These are phyloP conservation scores for Yamadazyma atlantica DNA, from an alignment of 1,139 yeast species.

Conservation along the genomic window DNA sequence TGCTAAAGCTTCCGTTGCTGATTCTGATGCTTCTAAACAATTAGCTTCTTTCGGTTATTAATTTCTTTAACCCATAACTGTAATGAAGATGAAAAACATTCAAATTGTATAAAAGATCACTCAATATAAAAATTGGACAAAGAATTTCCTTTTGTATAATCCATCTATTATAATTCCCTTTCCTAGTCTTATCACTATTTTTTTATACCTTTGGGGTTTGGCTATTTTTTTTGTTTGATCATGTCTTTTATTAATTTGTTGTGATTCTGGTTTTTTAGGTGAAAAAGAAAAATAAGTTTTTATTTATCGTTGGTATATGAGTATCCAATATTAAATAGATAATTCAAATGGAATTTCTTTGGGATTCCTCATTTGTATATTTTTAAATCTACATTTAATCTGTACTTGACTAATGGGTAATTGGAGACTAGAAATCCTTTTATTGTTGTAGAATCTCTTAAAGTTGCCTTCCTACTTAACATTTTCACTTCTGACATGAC, in stretches of 20 bases:
- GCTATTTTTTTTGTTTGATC: no score
- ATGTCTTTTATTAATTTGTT: not conserved
- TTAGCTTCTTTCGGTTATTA: slow-evolving; percentile 82
- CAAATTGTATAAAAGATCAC: not conserved
- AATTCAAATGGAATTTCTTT: slow-evolving; percentile 9
- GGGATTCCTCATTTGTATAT: slow-evolving; percentile 14
- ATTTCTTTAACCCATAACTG: slow-evolving; percentile 14
- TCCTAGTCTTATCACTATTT: no score
- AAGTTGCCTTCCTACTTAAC: not conserved
- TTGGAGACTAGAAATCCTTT: no score
- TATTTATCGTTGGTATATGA: slow-evolving; percentile 12
- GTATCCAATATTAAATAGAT: slow-evolving; percentile 11
- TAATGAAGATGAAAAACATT: not conserved
- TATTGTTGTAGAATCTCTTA: not conserved
- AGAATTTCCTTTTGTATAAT: not conserved
- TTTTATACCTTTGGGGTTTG: not conserved
- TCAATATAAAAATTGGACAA: not conserved
- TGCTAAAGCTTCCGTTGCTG: slow-evolving; percentile 80
- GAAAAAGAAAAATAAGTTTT: slow-evolving; percentile 5
- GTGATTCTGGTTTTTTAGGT: slow-evolving; percentile 4
- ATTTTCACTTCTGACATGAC: not conserved
- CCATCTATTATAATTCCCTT: not conserved
- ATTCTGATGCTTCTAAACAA: slow-evolving; percentile 71
- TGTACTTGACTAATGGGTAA: no score
- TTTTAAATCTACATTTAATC: slow-evolving; percentile 14